Percentiles rank a stretch among this genome's conserved stretches.
phyloP scores from a whole-genome alignment of 192 early-diverging fungal species.

The Backusella psychrophila region DNA sequence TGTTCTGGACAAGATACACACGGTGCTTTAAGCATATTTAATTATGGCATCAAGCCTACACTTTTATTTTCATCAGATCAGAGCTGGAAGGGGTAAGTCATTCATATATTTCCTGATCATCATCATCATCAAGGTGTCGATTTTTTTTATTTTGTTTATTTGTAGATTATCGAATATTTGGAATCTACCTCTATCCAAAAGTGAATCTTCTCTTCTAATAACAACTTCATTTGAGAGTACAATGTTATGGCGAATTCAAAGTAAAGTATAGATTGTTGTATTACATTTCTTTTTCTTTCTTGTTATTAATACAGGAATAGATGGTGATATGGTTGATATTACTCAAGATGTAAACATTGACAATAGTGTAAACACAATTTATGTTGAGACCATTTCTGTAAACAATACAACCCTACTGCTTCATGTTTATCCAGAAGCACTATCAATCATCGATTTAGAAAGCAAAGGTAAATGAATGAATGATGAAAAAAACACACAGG shows the following conservation, averaged over 20 bases:
- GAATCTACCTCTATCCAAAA: constrained; percentile 1
- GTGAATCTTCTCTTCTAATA: neutral
- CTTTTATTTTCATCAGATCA: neutral
- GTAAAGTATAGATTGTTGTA: neutral
- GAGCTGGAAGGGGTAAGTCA: constrained; percentile 13
- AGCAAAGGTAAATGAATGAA: neutral
- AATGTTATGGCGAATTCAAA: neutral
- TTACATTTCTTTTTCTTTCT: too few relatives aligned
- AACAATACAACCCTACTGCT: neutral
- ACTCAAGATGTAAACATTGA: neutral
- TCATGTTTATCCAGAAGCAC: neutral
- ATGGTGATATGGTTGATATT: neutral
- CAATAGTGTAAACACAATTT: neutral
- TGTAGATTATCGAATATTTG: neutral
- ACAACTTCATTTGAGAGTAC: neutral
- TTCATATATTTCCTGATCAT: neutral
- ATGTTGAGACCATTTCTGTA: neutral
- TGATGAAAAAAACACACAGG: neutral
- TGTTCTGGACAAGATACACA: constrained; percentile 26
- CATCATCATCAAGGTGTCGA: neutral
- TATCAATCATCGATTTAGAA: neutral
- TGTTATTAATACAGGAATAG: neutral
- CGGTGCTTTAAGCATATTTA: constrained; percentile 6
- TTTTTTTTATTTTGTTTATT: neutral
- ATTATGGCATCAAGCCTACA: neutral